Conservation (phyloP, 2,329 filamentous ascomycete species). For the Dendryphion nanum region DNA sequence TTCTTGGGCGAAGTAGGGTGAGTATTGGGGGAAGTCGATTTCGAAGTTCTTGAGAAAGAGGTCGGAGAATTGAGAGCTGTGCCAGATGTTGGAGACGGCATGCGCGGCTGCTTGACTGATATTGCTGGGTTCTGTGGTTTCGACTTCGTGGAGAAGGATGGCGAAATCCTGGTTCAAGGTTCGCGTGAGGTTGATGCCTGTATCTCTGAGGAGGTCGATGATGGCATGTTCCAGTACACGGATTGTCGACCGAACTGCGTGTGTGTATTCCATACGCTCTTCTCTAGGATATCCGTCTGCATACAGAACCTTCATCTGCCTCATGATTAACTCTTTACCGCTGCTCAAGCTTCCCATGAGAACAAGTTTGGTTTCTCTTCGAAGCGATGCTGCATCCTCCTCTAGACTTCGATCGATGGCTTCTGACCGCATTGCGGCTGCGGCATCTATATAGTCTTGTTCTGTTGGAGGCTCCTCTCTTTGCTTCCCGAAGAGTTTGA, state of each 20-base stretch:
- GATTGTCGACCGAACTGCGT: constrained; percentile 28
- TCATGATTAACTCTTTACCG: constrained; percentile 37
- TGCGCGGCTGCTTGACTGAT: constrained; percentile 26
- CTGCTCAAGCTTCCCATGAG: constrained; percentile 27
- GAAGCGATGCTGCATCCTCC: constrained; percentile 30
- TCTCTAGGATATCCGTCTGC: constrained; percentile 30
- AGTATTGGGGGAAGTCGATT: constrained; percentile 37
- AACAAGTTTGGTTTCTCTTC: constrained; percentile 34
- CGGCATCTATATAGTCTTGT: constrained; percentile 30
- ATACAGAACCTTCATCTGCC: constrained; percentile 36
- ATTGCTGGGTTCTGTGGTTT: constrained; percentile 22
- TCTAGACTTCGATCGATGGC: constrained; percentile 35
- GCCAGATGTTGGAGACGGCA: constrained; percentile 28
- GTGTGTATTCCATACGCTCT: constrained; percentile 26
- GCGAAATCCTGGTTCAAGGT: constrained; percentile 30
- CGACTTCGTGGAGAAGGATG: constrained; percentile 33
- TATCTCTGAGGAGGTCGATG: constrained; percentile 35
- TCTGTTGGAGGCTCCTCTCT: constrained; percentile 21
- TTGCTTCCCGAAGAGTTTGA: constrained; percentile 21
- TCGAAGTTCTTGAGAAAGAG: constrained; percentile 35
- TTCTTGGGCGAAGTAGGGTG: constrained; percentile 32
- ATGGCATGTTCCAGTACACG: constrained; percentile 34
- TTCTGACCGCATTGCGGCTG: constrained; percentile 32
- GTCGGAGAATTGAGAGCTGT: constrained; percentile 28
- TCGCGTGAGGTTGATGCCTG: constrained; percentile 26